Evolutionary conservation across 1,284 basidiomycete genomes (phyloP), one percentile per base, ranked within the genome.

Genomic region (Fomitiporia mediterranea): DNA sequence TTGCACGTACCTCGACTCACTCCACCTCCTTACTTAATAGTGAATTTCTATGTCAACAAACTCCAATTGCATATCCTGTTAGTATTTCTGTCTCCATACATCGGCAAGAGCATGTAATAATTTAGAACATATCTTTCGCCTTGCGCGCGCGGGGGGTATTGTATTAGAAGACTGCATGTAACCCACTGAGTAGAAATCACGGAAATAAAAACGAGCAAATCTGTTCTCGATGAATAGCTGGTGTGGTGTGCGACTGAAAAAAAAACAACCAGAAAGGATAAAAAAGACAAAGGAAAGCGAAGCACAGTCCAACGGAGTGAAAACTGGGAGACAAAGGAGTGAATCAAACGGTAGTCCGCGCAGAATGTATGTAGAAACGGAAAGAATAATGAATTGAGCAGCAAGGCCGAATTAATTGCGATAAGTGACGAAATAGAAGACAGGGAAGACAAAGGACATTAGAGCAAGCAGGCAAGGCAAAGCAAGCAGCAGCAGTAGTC

Each of bases 91-190:
- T 46, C 43, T 54, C 23, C 43, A 27, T 37, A 54, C 44, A 54
- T 38, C 25, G 43, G 25, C 51, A 43, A 53, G 51, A 21, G n/a
- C 32, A 54, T 30, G 23, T 28, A 37, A 46, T 32, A 39, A 23
- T 38, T 37, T 46, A 37, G 25, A 4, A 53, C 23, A 25, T 28
- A 37, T 17, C 8, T 30, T 21, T 27, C 48, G 53, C 43, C 40
- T 53, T 53, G 51, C 51, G 23, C 49, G 21, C 9, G 17, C 17
- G n/a, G n/a, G 28, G 53, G 53, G 53, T 54, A 54, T 54, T 54
- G 53, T 54, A 54, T 54, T 54, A 54, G 32, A 38, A 54, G 30
- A 15, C 53, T 37, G 17, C 43, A 35, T 42, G 13, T 46, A 47
- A 46, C 53, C 53, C 40, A 21, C 32, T 13, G 44, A 35, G 30